Base-by-base conservation (phyloP, 78 protist genomes). In the Pigoraptor vietnamica region DNA sequence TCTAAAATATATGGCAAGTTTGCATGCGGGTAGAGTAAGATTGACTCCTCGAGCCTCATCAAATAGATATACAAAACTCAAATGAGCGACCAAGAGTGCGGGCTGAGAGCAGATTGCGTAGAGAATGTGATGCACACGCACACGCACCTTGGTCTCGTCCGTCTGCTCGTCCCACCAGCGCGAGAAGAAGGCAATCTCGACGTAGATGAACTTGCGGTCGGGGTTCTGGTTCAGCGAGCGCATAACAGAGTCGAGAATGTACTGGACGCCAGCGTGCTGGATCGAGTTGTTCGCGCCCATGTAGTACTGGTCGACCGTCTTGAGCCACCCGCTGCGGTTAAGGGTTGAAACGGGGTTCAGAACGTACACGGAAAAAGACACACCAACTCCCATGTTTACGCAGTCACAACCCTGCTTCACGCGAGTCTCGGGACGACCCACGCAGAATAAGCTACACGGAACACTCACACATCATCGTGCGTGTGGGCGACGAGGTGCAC, bases 311-410 rank as follows among this genome's bases (percentile, higher is more conserved):
- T 96, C 99, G 29, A 96, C 97, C 10, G 98, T 98, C 86, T 92
- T 94, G 88, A 96, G 94, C 99, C 99, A 98, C 0, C 98, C 98
- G 83, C 89, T 93, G 34, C n/a, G n/a, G n/a, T n/a, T n/a, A n/a
- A n/a, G n/a, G 14, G 21, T 23, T 81, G 34, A 81, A 2, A 81
- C 2, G 25, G 84, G n/a, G 14, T 24, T 24, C 23, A 19, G 25
- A 40, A 39, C 1, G 29, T 1, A 2, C 1, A 10, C 0, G 79
- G 34, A 89, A 23, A 9, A 2, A 81, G 32, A 48, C 79, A 48
- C 79, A 23, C 19, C 32, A 48, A 48, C 9, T 48, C 19, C 32
- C 79, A 48, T 9, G 32, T 23, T 23, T 23, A 48, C 79, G 79
- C 9, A 9, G 79, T 48, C 79, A 48, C 19, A 23, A 23, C 32